These are phyloP conservation scores for Ganoderma lingzhi DNA, from an alignment of 1,284 basidiomycete species.

Conservation along the genomic window DNA sequence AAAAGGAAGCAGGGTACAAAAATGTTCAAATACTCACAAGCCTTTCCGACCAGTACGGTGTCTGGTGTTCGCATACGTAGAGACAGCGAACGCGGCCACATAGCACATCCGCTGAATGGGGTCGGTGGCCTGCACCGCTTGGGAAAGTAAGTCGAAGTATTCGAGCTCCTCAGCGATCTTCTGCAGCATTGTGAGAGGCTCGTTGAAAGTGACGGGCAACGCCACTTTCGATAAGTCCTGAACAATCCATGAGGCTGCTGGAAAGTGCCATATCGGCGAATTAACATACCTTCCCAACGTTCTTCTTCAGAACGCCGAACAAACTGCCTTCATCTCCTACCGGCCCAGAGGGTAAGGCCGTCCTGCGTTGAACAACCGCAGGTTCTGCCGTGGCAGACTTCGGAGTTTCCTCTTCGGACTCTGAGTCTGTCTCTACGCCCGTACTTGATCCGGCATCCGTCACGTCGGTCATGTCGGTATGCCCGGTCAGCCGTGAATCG, in stretches of 20 bases:
- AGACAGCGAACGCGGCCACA: conserved; percentile 86
- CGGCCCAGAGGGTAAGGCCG: conserved; percentile 69
- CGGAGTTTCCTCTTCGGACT: conserved; percentile 33
- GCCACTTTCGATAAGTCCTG: conserved; percentile 88
- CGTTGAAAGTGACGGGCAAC: conserved; percentile 90
- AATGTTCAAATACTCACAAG: conserved; percentile 70
- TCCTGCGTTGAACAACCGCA: conserved; percentile 57
- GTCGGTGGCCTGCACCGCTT: conserved; percentile 71
- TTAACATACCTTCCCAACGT: conserved; percentile 81
- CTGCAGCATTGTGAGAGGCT: conserved; percentile 86
- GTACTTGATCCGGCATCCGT: conserved; percentile 29
- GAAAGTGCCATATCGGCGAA: background rate
- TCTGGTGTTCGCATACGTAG: conserved; percentile 83
- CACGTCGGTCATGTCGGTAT: conserved; percentile 39
- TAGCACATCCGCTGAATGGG: conserved; percentile 78
- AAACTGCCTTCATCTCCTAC: conserved; percentile 88
- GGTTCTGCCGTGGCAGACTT: conserved; percentile 28
- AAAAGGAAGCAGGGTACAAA: background rate
- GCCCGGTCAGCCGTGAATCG: conserved; percentile 46
- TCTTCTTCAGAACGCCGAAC: conserved; percentile 90
- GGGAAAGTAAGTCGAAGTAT: conserved; percentile 74
- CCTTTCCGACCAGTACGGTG: conserved; percentile 86
- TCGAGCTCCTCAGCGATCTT: conserved; percentile 86
- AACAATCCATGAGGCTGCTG: conserved; percentile 4
- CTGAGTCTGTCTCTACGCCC: conserved; percentile 36